Base-by-base conservation (phyloP, 495 filamentous ascomycete genomes). In the Friedmanniomyces endolithicus region DNA sequence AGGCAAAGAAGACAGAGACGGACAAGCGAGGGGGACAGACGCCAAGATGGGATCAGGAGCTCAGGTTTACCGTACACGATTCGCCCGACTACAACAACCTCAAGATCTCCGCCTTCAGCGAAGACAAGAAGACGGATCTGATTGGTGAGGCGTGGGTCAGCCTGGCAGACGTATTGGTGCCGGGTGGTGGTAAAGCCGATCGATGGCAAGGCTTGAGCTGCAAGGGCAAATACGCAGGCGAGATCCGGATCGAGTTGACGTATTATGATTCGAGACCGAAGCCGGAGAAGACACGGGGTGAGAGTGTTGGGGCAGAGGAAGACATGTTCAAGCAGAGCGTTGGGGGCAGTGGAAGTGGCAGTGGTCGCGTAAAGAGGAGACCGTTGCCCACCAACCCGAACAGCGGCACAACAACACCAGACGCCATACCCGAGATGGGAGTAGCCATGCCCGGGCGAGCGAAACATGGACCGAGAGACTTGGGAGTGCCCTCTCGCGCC, bases 1-100 rank as follows among this genome's bases (percentile, higher is more conserved):
- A 97, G 70, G 94, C 90, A 17, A 95, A 94, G 76, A 95, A 95
- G 72, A 99, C 92, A 1, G 86, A 86, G 25, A 95, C 90, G 6
- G 94, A 99, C 71, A 81, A 88, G 57, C 76, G 92, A 64, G 92
- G 92, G 55, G 92, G 92, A 41, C 92, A 99, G 71, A 97, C 90
- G 27, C 92, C 92, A 9, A 82, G 77, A 79, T 99, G 92, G 92
- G 92, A 99, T 66, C 88, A 96, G 65, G 92, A 99, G 69, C 78
- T 99, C 31, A 87, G 94, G 43, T 99, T 95, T 63, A 87, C 78
- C 41, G 92, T 99, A 40, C 90, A 95, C 73, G 90, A 97, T 64
- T 96, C 89, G 11, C 83, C 89, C 2, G 92, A 99, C 63, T 99
- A 97, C 72, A 85, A 85, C 64, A 85, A 86, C 60, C 73, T 99